phyloP scores from a whole-genome alignment of 1,284 basidiomycete species.

The Termitomyces sp. region DNA sequence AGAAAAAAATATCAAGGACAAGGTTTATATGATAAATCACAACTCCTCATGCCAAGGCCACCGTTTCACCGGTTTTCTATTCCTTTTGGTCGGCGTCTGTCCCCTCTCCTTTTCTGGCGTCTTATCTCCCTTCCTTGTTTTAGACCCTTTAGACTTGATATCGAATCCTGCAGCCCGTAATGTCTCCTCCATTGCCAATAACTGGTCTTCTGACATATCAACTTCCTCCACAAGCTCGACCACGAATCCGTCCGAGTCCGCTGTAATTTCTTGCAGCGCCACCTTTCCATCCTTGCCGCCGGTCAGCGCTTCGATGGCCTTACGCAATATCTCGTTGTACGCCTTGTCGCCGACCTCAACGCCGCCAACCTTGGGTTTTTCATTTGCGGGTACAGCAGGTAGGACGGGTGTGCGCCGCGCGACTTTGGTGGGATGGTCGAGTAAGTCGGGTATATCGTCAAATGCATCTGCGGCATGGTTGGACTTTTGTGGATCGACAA shows the following conservation, averaged over 20 bases:
- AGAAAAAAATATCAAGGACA: background rate
- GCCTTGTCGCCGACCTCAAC: constrained; percentile 26
- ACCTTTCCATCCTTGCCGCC: constrained; percentile 33
- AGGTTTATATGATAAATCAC: constrained; percentile 7
- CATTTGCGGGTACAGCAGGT: constrained; percentile 35
- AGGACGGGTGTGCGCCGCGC: constrained; percentile 46
- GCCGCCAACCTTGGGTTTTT: constrained; percentile 15
- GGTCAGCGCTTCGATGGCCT: constrained; percentile 41
- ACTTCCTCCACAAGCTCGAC: constrained; percentile 54
- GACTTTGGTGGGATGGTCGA: constrained; percentile 50
- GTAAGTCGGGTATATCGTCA: constrained; percentile 37
- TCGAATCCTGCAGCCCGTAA: constrained; percentile 43
- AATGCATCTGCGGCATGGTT: constrained; percentile 19
- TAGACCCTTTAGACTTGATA: constrained; percentile 24
- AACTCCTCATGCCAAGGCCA: constrained; percentile 18
- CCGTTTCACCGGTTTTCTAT: constrained; percentile 12
- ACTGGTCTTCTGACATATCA: constrained; percentile 30
- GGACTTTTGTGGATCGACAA: constrained; percentile 41
- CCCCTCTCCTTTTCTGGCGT: constrained; percentile 13
- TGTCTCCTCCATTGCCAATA: constrained; percentile 31
- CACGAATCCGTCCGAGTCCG: constrained; percentile 49
- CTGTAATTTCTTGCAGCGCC: constrained; percentile 32
- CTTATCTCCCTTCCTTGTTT: constrained; percentile 13
- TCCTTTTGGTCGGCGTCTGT: constrained; percentile 13
- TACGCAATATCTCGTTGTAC: constrained; percentile 32